Evolutionary conservation across 2,329 filamentous ascomycete genomes (phyloP).

Genomic region (Claviceps monticola): DNA sequence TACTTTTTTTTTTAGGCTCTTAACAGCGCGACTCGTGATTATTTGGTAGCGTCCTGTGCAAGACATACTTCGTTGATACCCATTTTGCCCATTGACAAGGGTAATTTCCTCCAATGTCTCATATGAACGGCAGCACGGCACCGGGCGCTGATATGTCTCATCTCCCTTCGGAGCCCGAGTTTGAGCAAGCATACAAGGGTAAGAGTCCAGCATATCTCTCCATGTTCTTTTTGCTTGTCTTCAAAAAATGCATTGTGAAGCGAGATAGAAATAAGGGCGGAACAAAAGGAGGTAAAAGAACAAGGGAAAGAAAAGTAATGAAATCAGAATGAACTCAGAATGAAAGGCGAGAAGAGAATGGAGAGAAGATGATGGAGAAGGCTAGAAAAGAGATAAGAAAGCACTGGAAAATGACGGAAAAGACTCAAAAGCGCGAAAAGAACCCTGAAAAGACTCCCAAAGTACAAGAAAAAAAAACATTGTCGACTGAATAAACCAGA

Average conservation of each 20-base stretch:
- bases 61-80: background rate
- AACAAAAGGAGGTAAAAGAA: background rate
- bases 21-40: background rate
- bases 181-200: conserved; percentile 97
- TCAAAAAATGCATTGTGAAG: background rate
- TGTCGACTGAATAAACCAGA: no score
- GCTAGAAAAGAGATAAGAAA: no score
- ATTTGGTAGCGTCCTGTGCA: no score
- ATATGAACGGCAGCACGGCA: background rate
- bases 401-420: no score
- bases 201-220: background rate
- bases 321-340: background rate
- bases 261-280: no score
- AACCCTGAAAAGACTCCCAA: no score
- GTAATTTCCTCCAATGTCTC: conserved; percentile 1
- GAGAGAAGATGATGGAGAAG: no score
- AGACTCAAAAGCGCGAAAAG: no score
- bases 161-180: conserved; percentile 82
- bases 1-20: background rate
- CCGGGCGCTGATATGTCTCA: conserved; percentile 52
- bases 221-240: background rate
- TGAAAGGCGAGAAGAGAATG: background rate
- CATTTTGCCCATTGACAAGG: background rate
- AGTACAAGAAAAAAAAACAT: no score
- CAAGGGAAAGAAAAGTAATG: background rate